Evolutionary conservation across 2,329 filamentous ascomycete species (phyloP).

Genomic region (Phoma sp.): DNA sequence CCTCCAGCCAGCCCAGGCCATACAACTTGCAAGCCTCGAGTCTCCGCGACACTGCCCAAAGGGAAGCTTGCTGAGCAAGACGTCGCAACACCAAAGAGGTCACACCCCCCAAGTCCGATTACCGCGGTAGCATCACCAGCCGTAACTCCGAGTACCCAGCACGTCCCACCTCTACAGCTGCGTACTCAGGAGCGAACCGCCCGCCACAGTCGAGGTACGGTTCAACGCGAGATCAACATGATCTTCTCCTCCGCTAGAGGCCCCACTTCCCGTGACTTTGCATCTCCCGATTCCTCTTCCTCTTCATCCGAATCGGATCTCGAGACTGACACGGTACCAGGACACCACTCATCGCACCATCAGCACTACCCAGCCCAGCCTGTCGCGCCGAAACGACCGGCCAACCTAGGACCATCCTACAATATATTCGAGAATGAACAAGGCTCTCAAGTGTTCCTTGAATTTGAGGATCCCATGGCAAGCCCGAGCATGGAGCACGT

Average conservation of each 20-base stretch:
- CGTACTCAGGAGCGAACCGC: constrained; percentile 5
- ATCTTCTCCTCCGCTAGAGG: neutral
- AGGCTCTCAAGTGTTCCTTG: neutral
- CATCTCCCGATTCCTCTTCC: constrained; percentile 4
- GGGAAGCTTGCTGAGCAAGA: neutral
- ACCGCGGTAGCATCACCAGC: constrained; percentile 5
- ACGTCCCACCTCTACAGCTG: neutral
- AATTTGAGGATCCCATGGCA: constrained; percentile 1
- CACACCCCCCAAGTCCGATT: neutral
- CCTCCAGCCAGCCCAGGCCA: constrained; percentile 1
- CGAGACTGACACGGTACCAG: constrained; percentile 19
- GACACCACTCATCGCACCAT: constrained; percentile 18
- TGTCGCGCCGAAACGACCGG: neutral
- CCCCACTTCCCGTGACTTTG: constrained; percentile 1
- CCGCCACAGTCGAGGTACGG: constrained; percentile 11
- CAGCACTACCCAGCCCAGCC: neutral
- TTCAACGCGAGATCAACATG: neutral
- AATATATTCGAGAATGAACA: neutral
- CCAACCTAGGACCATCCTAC: neutral
- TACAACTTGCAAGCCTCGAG: neutral
- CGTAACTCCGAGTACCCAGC: neutral
- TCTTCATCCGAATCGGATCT: constrained; percentile 4
- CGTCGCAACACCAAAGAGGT: neutral
- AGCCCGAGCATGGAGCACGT: neutral
- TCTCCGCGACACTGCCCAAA: neutral